A percentile compares a stretch with the other conserved stretches of the same genome.
Evolutionary conservation across 139 green algal genomes (phyloP).

Genomic region (Tetraselmis chui): DNA sequence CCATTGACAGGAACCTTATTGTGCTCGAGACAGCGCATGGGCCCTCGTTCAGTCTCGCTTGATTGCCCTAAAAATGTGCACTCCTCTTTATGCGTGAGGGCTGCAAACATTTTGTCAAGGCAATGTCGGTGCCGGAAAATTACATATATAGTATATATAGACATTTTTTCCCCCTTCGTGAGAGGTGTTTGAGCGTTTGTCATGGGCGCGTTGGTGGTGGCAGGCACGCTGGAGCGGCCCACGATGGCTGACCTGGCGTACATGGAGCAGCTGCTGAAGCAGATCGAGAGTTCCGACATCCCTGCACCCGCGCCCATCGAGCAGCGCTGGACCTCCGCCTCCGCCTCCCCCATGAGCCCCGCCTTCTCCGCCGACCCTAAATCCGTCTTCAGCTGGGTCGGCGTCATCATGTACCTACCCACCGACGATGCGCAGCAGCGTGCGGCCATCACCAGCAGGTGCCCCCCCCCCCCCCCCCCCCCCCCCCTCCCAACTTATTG

Average conservation of each 20-base stretch:
- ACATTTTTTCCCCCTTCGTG: too few species aligned
- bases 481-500: too few species aligned
- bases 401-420: slow-evolving; percentile 97
- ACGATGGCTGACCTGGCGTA: slow-evolving; percentile 48
- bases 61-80: too few species aligned
- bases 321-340: slow-evolving; percentile 85
- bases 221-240: slow-evolving; percentile 12
- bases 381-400: slow-evolving; percentile 77
- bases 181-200: too few species aligned
- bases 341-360: slow-evolving; percentile 65
- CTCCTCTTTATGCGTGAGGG: too few species aligned
- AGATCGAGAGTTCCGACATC: slow-evolving; percentile 60
- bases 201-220: slow-evolving; percentile 29
- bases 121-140: too few species aligned
- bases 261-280: slow-evolving; percentile 68
- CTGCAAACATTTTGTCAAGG: too few species aligned
- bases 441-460: slow-evolving; percentile 60
- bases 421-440: slow-evolving; percentile 44
- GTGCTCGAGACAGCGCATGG: too few species aligned
- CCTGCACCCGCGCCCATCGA: slow-evolving; percentile 87
- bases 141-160: too few species aligned
- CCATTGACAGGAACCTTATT: too few species aligned
- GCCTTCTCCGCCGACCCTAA: slow-evolving; percentile 21
- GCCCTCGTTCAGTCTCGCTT: too few species aligned
- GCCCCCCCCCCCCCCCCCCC: background rate